Percentiles rank a stretch among this genome's conserved stretches.
Conservation (phyloP, 1,139 yeast genomes). For the Geotrichum candidum region DNA sequence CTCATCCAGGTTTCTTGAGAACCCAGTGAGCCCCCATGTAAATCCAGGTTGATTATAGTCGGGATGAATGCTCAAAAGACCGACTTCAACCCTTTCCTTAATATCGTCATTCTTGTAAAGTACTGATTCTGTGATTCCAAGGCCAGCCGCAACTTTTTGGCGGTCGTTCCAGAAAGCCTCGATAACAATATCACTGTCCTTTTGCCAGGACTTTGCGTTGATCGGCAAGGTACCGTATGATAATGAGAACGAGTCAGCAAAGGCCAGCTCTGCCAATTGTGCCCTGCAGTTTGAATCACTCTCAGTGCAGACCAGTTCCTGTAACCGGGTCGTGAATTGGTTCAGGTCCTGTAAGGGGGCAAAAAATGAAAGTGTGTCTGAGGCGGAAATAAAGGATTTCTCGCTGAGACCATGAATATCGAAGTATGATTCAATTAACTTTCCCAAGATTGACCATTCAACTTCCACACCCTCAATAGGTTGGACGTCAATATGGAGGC, state of each 20-base stretch:
- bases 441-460: conserved; percentile 1
- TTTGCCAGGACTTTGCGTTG: conserved; percentile 23
- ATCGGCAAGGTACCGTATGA: conserved; percentile 25
- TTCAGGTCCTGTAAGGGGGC: conserved; percentile 11
- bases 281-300: not conserved
- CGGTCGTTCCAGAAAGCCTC: conserved; percentile 26
- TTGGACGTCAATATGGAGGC: conserved; percentile 27
- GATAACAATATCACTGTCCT: conserved; percentile 23
- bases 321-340: conserved; percentile 1
- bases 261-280: conserved; percentile 16
- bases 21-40: conserved; percentile 25
- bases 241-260: conserved; percentile 25
- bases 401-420: conserved; percentile 4
- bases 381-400: conserved; percentile 1
- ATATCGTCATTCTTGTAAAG: conserved; percentile 2
- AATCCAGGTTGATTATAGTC: conserved; percentile 21
- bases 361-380: conserved; percentile 24
- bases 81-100: conserved; percentile 25
- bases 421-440: conserved; percentile 9
- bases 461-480: conserved; percentile 1
- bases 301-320: not conserved
- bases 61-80: conserved; percentile 22
- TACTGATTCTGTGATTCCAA: not conserved
- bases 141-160: conserved; percentile 7
- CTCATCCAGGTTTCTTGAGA: conserved; percentile 24